phyloP scores from a whole-genome alignment of 129 eudicot species.

The Arctium lappa region DNA sequence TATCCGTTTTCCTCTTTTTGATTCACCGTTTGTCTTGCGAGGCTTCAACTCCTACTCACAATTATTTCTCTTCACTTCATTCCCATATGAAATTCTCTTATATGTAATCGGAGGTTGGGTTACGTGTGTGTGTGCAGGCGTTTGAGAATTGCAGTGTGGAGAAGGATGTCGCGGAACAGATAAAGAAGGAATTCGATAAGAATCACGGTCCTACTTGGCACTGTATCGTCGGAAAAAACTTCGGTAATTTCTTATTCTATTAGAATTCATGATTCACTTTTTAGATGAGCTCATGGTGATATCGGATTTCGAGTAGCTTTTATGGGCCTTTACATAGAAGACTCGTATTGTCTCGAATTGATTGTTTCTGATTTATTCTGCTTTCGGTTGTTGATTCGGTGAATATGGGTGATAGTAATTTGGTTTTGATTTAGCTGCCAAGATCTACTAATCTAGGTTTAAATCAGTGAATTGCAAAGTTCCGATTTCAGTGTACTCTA shows the following conservation, averaged over 20 bases:
- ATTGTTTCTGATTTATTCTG: conserved; percentile 8
- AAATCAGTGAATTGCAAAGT: conserved; percentile 4
- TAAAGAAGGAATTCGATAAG: conserved; percentile 91
- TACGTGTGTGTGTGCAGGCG: conserved; percentile 43
- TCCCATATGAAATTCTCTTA: not conserved
- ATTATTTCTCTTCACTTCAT: conserved; percentile 1
- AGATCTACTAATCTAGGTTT: conserved; percentile 25
- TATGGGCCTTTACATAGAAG: not conserved
- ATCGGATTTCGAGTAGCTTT: not conserved
- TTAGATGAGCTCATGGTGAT: not conserved
- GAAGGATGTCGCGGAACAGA: conserved; percentile 95
- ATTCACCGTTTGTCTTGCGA: not conserved
- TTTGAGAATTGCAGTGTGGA: conserved; percentile 93
- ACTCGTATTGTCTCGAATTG: not conserved
- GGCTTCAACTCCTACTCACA: not conserved
- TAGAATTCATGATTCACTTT: not conserved
- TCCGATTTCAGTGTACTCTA: not conserved
- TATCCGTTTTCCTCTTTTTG: not conserved
- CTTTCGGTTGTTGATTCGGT: not conserved
- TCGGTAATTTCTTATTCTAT: conserved; percentile 46
- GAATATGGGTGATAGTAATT: conserved; percentile 1
- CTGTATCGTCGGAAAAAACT: conserved; percentile 97
- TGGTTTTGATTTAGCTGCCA: conserved; percentile 7
- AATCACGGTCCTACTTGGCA: conserved; percentile 99
- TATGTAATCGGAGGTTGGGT: not conserved